A percentile compares a stretch with the other conserved stretches of the same genome.
phyloP scores from a whole-genome alignment of 2,329 filamentous ascomycete genomes.

The Colletotrichum sp. region DNA sequence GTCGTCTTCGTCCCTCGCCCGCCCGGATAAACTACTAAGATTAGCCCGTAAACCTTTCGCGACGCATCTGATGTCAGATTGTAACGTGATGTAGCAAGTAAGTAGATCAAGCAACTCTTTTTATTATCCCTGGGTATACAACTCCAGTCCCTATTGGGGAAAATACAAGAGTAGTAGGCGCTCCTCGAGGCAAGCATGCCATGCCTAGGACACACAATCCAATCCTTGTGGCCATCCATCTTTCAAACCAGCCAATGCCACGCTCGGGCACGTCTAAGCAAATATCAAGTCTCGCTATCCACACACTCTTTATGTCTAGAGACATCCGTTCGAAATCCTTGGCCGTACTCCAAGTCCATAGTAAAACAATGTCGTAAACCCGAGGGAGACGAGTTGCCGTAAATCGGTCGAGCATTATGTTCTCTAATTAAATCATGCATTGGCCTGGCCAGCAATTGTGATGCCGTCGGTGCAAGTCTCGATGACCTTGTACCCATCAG shows the following conservation, averaged over 20 bases:
- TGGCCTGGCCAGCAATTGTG: neutral
- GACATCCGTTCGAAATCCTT: neutral
- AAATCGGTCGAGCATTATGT: neutral
- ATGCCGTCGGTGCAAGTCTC: conserved; percentile 71
- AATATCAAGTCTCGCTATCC: neutral
- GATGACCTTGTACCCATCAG: conserved; percentile 76
- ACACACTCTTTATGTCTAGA: neutral
- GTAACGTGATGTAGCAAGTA: neutral
- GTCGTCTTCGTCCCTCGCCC: too few species aligned
- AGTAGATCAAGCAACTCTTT: neutral
- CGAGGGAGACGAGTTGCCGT: neutral
- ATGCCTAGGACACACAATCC: neutral
- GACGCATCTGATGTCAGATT: neutral
- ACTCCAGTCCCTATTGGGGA: neutral
- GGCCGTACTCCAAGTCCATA: neutral
- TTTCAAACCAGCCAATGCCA: neutral
- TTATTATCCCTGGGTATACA: conserved; percentile 1
- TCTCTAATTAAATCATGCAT: neutral
- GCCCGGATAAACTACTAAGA: neutral
- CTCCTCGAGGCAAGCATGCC: neutral
- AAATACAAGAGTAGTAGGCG: neutral
- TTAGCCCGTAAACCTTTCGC: neutral
- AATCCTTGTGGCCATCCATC: neutral
- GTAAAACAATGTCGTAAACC: neutral
- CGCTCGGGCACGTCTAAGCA: neutral